phyloP scores from a whole-genome alignment of 2,329 filamentous ascomycete genomes.

The Ascochyta lentis region DNA sequence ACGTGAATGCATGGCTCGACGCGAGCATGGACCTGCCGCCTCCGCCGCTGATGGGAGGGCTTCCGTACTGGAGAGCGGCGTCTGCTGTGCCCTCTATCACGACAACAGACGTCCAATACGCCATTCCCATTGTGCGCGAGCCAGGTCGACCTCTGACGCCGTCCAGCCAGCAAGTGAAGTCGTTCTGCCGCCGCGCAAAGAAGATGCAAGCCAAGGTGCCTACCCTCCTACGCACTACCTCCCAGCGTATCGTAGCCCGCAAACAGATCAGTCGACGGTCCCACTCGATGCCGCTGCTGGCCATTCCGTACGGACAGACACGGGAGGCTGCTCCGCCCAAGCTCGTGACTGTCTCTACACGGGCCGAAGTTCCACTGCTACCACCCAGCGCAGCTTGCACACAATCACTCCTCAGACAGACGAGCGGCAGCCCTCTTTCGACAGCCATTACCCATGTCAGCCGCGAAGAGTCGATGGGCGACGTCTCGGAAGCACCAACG shows the following conservation, averaged over 20 bases:
- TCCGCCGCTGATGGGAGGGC: constrained; percentile 41
- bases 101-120: constrained; percentile 33
- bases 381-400: too few species aligned
- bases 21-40: constrained; percentile 34
- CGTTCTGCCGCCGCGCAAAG: constrained; percentile 36
- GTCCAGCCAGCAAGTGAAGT: constrained; percentile 29
- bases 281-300: constrained; percentile 34
- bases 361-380: too few species aligned
- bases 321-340: neutral
- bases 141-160: constrained; percentile 20
- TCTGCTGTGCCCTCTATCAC: constrained; percentile 12
- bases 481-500: constrained; percentile 42
- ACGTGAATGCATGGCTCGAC: constrained; percentile 45
- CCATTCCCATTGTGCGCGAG: constrained; percentile 30
- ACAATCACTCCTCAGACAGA: too few species aligned
- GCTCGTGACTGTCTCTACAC: too few species aligned
- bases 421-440: too few species aligned
- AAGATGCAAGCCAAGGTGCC: constrained; percentile 42
- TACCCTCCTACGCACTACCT: constrained; percentile 27
- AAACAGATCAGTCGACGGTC: constrained; percentile 32
- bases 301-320: constrained; percentile 24
- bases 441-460: neutral
- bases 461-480: constrained; percentile 41
- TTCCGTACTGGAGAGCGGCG: constrained; percentile 42
- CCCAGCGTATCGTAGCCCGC: constrained; percentile 19